These are phyloP conservation scores for Bretschneidera sinensis DNA, from an alignment of 345 rosid genomes.

Conservation along the genomic window DNA sequence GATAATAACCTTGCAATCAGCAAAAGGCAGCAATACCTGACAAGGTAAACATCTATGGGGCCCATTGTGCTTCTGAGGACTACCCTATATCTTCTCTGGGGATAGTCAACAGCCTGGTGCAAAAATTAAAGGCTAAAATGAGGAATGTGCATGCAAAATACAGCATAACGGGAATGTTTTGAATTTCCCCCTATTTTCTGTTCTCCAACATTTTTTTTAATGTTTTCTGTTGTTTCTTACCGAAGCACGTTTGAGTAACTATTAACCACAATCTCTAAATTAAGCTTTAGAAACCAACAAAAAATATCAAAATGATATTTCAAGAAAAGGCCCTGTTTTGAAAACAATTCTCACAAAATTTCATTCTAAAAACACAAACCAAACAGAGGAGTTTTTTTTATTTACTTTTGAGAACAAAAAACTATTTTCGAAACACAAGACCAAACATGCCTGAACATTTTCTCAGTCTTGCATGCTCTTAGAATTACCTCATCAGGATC, in stretches of 20 bases:
- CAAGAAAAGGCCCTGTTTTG: not conserved
- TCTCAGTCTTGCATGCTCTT: constrained; percentile 8
- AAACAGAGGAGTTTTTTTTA: too few relatives aligned
- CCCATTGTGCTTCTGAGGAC: constrained; percentile 98
- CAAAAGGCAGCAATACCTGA: constrained; percentile 54
- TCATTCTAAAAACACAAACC: too few relatives aligned
- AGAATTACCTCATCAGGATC: constrained; percentile 95
- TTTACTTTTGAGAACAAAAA: too few relatives aligned
- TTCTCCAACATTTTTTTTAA: not conserved
- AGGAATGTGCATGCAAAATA: constrained; percentile 4
- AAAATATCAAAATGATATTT: too few relatives aligned
- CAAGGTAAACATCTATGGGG: constrained; percentile 93
- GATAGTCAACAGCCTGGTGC: constrained; percentile 75
- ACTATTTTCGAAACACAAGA: not conserved
- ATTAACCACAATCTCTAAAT: too few relatives aligned
- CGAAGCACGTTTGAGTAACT: too few relatives aligned
- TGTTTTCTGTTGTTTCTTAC: too few relatives aligned
- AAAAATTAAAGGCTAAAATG: constrained; percentile 9
- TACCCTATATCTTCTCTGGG: constrained; percentile 90
- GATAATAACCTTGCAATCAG: constrained; percentile 1
- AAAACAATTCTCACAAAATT: too few relatives aligned
- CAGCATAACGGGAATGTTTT: not conserved
- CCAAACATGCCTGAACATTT: not conserved
- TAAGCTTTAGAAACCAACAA: too few relatives aligned
- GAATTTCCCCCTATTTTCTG: not conserved